These are phyloP conservation scores for Leishmania lainsoni DNA, from an alignment of 208 protist genomes.

Conservation along the genomic window DNA sequence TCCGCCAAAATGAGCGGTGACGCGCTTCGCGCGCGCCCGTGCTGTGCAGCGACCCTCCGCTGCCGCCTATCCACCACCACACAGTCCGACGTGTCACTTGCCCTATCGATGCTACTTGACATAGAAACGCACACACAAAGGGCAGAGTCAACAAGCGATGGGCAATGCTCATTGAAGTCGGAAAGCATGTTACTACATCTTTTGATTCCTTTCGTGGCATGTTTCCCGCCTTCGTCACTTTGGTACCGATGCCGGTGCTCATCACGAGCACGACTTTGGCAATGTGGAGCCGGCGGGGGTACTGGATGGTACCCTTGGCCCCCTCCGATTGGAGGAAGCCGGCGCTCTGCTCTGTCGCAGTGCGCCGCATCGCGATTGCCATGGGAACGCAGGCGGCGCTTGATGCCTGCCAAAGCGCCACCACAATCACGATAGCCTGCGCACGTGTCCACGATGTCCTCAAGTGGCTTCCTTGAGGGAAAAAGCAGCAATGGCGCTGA, in stretches of 20 bases:
- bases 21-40: not conserved
- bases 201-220: not conserved
- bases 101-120: not conserved
- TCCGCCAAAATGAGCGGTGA: not conserved
- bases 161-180: not conserved
- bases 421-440: not conserved
- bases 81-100: not conserved
- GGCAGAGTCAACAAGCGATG: conserved; percentile 1
- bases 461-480: not conserved
- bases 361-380: not conserved
- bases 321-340: conserved; percentile 1
- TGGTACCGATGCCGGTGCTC: not conserved
- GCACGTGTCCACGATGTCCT: not conserved
- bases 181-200: not conserved
- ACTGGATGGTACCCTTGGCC: not conserved
- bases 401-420: not conserved
- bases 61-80: not conserved
- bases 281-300: not conserved
- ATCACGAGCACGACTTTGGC: not conserved
- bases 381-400: not conserved
- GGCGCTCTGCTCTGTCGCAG: not conserved
- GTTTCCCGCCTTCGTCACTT: not conserved
- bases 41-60: not conserved
- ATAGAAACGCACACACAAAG: not conserved
- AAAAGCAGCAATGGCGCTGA: not conserved